Base-by-base conservation (phyloP, 2,329 filamentous ascomycete species). In the Curvularia eragrostidis region DNA sequence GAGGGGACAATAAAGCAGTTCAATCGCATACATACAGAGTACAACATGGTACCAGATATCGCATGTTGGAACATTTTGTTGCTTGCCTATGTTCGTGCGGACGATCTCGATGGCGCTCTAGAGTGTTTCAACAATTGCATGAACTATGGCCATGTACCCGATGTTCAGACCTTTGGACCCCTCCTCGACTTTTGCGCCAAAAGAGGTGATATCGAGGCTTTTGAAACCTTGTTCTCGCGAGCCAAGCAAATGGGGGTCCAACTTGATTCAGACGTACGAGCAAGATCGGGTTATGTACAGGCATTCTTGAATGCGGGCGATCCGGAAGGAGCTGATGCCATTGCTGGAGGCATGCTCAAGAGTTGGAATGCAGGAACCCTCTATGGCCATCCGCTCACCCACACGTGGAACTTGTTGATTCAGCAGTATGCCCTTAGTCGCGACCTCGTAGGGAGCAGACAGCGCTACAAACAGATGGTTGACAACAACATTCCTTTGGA, bases 331-430 rank as follows among this genome's bases (percentile, higher is more conserved):
- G 81, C 81, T 5, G 71, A 79, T 53, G 64, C 65, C 10, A 80
- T 86, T 65, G 89, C 89, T 3, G 83, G 88, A 72, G 78, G 78
- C 38, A 79, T 91, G 48, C 85, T 88, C 30, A 71, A 84, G 48
- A 83, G 64, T 43, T 69, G 70, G 58, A 60, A 62, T 52, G 52
- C 61, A 26, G 73, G 71, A 19, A 63, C 58, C 3, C 72, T 86
- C 0, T 72, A 81, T 18, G 82, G 86, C 1, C 39, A 69, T 26
- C 79, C 82, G 1, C 79, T 84, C 21, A 87, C 87, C 2, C 80
- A 82, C 30, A 85, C 92, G 70, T 97, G 91, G 91, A 97, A 97
- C 70, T 82, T 86, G 52, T 78, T 97, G 30, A 79, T 97, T 4
- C 82, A 84, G 54, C 85, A 89, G 59, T 84, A 92, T 72, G 91